phyloP scores from a whole-genome alignment of 2,329 filamentous ascomycete species.

The Gremmenia infestans region DNA sequence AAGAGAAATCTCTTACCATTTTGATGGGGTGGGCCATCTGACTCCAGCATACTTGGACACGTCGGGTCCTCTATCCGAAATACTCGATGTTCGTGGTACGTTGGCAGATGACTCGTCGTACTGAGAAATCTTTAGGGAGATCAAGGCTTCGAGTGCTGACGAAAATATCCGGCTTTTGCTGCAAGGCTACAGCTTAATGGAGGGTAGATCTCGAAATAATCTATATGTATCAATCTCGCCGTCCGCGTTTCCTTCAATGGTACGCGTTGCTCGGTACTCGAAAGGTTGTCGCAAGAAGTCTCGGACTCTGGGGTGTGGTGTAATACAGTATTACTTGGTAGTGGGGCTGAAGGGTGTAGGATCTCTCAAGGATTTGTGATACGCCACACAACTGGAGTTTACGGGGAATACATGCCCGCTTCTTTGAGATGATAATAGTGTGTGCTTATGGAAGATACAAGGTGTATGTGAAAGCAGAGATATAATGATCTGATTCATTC shows the following conservation, averaged over 20 bases:
- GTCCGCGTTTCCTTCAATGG: background rate
- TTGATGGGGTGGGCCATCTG: constrained; percentile 26
- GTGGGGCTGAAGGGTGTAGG: background rate
- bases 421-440: too few species aligned
- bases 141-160: background rate
- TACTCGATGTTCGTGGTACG: background rate
- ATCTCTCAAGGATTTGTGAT: too few species aligned
- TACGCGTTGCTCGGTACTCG: background rate
- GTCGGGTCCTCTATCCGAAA: background rate
- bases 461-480: too few species aligned
- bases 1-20: constrained; percentile 23
- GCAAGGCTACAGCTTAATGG: background rate
- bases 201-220: background rate
- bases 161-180: background rate
- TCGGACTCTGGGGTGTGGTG: background rate
- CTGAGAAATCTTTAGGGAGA: background rate
- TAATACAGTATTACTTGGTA: background rate
- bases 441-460: too few species aligned
- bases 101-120: background rate
- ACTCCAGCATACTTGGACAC: constrained; percentile 31
- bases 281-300: background rate
- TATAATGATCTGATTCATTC: too few species aligned
- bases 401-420: too few species aligned
- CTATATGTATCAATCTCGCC: background rate
- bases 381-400: too few species aligned